A percentile compares a stretch with the other conserved stretches of the same genome.
Evolutionary conservation across 208 protist genomes (phyloP).

Genomic region (Willaertia magna): DNA sequence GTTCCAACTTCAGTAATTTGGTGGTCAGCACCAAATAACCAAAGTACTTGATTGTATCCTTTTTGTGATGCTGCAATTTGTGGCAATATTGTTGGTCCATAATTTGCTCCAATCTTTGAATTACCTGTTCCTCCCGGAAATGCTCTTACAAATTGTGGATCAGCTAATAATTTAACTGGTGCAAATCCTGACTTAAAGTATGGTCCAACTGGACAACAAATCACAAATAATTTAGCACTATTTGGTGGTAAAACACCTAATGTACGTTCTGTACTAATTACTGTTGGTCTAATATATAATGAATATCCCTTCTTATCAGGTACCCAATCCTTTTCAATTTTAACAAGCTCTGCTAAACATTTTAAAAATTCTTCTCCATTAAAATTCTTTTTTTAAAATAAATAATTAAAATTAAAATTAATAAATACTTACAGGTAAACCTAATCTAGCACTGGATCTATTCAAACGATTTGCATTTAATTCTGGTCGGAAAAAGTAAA

Average conservation of each 20-base stretch:
- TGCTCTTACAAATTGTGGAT: slow-evolving; percentile 45
- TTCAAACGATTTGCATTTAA: slow-evolving; percentile 79
- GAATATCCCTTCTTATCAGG: slow-evolving; percentile 63
- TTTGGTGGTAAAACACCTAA: slow-evolving; percentile 50
- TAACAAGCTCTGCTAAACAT: slow-evolving; percentile 74
- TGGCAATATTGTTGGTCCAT: slow-evolving; percentile 46
- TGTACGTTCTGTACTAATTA: slow-evolving; percentile 64
- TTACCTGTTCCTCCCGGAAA: slow-evolving; percentile 72
- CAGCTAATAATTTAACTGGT: slow-evolving; percentile 73
- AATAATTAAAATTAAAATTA: no score
- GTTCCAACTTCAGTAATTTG: slow-evolving; percentile 90
- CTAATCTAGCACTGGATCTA: slow-evolving; percentile 59
- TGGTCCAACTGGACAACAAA: slow-evolving; percentile 89
- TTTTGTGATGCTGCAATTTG: slow-evolving; percentile 61
- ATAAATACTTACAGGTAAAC: slow-evolving; percentile 56
- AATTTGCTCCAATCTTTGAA: slow-evolving; percentile 69
- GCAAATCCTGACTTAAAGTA: slow-evolving; percentile 84
- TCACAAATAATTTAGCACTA: slow-evolving; percentile 67
- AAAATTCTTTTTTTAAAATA: slow-evolving; percentile 37
- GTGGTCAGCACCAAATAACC: slow-evolving; percentile 74
- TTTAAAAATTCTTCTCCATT: slow-evolving; percentile 67
- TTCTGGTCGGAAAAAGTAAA: slow-evolving; percentile 85
- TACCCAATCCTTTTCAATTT: slow-evolving; percentile 76
- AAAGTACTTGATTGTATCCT: slow-evolving; percentile 90
- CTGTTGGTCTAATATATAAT: slow-evolving; percentile 92